Evolutionary conservation across 83 land plant species (phyloP), one percentile per base, ranked within the genome.

Genomic region (Isoetes engelmannii): DNA sequence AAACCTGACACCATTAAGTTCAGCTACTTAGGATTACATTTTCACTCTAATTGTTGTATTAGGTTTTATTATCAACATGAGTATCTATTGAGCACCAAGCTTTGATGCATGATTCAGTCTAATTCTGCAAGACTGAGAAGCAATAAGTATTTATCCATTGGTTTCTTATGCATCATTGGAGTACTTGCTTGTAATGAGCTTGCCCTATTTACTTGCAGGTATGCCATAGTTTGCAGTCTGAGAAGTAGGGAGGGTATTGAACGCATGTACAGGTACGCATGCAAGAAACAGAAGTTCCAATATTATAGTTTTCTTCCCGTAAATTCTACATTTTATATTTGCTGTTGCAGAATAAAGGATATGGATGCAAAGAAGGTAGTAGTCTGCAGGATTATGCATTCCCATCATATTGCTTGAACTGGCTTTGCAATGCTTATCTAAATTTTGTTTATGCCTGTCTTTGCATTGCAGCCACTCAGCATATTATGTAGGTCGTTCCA

Each of bases 191-290:
- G 47, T 68, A 65, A 41, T 55, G 4, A n/a, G n/a, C n/a, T n/a
- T n/a, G n/a, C n/a, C 62, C 64, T 20, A 47, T 67, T 50, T 56
- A 28, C 37, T 18, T 42, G 18, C 80, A 90, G 96, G 77, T 90
- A 90, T 72, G 89, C 89, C 28, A 84, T 90, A 55, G 92, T 88
- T 13, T 88, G 97, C 79, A 83, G 88, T 68, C 59, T 91, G 73
- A 82, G 76, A 65, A 85, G 74, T 63, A 65, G 78, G 50, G 78
- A 76, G 51, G 88, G 89, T 13, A 80, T 91, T 53, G 97, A 91
- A 19, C 97, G 89, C 37, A 73, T 91, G 44, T 84, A 86, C 47
- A 85, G 92, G 97, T 91, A n/a, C 3, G 37, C 37, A 28, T 12
- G 62, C 17, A 17, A 51, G 55, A 17, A 12, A 12, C 9, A 12